These are phyloP conservation scores for Micromonas commoda DNA, from an alignment of 139 green algal species.

Conservation along the genomic window DNA sequence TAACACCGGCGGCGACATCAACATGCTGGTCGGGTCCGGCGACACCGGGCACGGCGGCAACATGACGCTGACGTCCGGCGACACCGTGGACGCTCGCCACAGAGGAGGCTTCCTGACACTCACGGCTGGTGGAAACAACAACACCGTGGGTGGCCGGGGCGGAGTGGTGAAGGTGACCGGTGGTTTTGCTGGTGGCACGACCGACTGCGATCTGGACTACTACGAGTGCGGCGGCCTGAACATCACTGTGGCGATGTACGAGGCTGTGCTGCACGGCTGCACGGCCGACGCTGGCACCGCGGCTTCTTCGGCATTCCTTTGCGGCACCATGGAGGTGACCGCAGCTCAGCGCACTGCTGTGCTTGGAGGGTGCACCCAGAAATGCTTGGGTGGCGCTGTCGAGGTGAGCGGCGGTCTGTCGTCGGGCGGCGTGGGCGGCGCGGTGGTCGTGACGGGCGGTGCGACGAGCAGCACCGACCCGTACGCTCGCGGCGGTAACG, in stretches of 20 bases:
- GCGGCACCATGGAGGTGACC: neutral
- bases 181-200: neutral
- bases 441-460: neutral
- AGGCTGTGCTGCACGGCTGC: conserved; percentile 4
- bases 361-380: neutral
- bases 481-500: conserved; percentile 2
- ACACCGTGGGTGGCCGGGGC: neutral
- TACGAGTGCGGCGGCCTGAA: conserved; percentile 2
- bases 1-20: neutral
- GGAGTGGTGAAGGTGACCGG: neutral
- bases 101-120: neutral
- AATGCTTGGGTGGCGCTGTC: conserved; percentile 16
- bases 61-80: neutral
- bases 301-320: neutral
- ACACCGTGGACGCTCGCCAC: neutral
- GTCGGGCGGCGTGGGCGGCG: conserved; percentile 4
- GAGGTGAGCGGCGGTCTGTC: conserved; percentile 3
- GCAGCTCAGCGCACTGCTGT: neutral
- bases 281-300: neutral
- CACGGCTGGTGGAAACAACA: neutral
- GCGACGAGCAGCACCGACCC: neutral
- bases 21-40: neutral
- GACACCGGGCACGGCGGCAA: neutral
- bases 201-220: neutral
- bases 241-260: neutral